A percentile compares a stretch with the other conserved stretches of the same genome.
These are phyloP conservation scores for Panus rudis DNA, from an alignment of 768 basidiomycete genomes.

Conservation along the genomic window DNA sequence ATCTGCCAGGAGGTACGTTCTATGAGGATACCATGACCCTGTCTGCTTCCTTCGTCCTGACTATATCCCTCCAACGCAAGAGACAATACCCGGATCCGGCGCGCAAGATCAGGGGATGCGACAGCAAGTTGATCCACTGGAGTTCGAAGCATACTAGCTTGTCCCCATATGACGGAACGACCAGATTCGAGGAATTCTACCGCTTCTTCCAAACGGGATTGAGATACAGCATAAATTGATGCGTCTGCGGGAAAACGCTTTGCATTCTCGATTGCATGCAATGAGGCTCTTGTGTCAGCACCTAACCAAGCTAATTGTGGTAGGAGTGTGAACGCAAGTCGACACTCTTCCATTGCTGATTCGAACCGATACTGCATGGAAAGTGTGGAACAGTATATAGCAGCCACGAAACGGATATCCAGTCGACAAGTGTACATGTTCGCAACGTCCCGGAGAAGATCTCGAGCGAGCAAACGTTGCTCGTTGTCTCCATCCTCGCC, in stretches of 20 bases:
- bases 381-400: too few species aligned
- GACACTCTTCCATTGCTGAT: neutral
- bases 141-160: slow-evolving; percentile 17
- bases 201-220: neutral
- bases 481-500: too few species aligned
- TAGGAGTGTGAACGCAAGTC: neutral
- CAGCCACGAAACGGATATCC: too few species aligned
- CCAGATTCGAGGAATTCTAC: slow-evolving; percentile 16
- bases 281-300: slow-evolving; percentile 2
- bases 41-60: too few species aligned
- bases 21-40: neutral
- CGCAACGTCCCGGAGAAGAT: too few species aligned
- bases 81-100: slow-evolving; percentile 17
- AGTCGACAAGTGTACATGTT: too few species aligned
- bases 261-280: slow-evolving; percentile 1
- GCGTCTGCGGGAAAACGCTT: slow-evolving; percentile 1
- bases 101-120: neutral
- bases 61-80: slow-evolving; percentile 5
- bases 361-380: too few species aligned
- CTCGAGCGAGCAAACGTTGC: too few species aligned
- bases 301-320: slow-evolving; percentile 5
- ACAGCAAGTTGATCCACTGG: slow-evolving; percentile 12
- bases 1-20: too few species aligned
- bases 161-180: slow-evolving; percentile 28
- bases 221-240: neutral